Evolutionary conservation across 2,329 filamentous ascomycete genomes (phyloP).

Genomic region (Ophiosphaerella narmari): DNA sequence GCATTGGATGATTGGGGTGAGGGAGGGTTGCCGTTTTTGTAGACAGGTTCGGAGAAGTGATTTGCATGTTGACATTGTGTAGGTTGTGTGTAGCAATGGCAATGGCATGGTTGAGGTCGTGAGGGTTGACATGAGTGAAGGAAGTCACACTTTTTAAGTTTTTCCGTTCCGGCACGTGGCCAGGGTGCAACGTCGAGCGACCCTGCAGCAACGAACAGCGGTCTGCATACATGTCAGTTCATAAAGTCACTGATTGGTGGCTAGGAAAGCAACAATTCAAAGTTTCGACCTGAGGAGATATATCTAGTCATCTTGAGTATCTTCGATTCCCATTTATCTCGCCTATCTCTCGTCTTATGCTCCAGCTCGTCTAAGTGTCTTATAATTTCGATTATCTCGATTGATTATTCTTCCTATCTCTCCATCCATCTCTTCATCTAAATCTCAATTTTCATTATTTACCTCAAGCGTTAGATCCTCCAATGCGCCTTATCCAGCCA

Average conservation of each 20-base stretch:
- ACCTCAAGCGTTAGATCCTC: too few relatives aligned
- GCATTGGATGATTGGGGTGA: conserved; percentile 35
- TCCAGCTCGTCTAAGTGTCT: too few relatives aligned
- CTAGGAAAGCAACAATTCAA: background rate
- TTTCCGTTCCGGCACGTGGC: conserved; percentile 24
- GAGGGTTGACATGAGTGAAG: conserved; percentile 15
- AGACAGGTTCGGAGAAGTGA: conserved; percentile 31
- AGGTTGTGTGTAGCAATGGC: conserved; percentile 11
- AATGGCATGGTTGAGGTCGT: conserved; percentile 11
- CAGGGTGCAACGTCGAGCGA: conserved; percentile 5
- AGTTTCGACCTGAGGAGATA: background rate
- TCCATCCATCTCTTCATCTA: too few relatives aligned
- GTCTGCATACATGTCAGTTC: background rate
- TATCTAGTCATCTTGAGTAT: too few relatives aligned
- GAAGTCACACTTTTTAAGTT: conserved; percentile 33
- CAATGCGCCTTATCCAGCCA: too few relatives aligned
- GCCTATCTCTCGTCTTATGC: too few relatives aligned
- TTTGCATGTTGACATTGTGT: conserved; percentile 43
- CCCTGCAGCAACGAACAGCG: background rate
- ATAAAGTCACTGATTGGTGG: background rate
- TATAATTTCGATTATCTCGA: too few relatives aligned
- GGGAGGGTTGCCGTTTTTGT: conserved; percentile 15
- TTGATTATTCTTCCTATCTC: too few relatives aligned
- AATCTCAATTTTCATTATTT: too few relatives aligned
- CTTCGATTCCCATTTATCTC: too few relatives aligned